These are phyloP conservation scores for Massarina eburnea DNA, from an alignment of 2,329 filamentous ascomycete species.

Conservation along the genomic window DNA sequence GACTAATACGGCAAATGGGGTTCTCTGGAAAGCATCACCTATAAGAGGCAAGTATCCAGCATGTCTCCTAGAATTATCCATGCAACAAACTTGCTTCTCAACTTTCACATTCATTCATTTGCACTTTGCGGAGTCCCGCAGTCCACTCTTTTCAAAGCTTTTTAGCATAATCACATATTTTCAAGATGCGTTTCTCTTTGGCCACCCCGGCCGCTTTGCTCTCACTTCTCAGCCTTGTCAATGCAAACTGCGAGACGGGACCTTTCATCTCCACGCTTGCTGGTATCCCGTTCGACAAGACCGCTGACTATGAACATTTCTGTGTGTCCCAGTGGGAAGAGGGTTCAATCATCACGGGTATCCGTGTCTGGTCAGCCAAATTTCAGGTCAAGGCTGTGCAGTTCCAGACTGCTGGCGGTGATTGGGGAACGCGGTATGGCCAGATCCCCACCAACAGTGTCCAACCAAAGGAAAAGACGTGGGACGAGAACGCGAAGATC, in stretches of 20 bases:
- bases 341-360: constrained; percentile 1
- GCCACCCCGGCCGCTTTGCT: background rate
- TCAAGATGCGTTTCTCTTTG: background rate
- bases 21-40: background rate
- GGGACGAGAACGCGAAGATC: background rate
- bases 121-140: background rate
- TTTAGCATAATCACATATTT: background rate
- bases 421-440: constrained; percentile 1
- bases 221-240: background rate
- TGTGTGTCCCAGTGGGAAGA: background rate
- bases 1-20: background rate
- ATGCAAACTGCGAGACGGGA: constrained; percentile 2
- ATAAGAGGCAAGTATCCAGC: background rate
- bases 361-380: constrained; percentile 1
- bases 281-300: background rate
- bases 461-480: constrained; percentile 1
- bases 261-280: background rate
- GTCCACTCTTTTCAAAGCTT: background rate
- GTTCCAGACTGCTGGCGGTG: background rate
- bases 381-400: constrained; percentile 3
- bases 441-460: background rate
- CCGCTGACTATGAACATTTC: constrained; percentile 1
- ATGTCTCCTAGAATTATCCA: background rate
- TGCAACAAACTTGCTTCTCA: background rate
- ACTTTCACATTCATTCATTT: background rate